Percentiles rank a stretch among this genome's conserved stretches.
These are phyloP conservation scores for Aspergillus campestris DNA, from an alignment of 495 filamentous ascomycete genomes.

Conservation along the genomic window DNA sequence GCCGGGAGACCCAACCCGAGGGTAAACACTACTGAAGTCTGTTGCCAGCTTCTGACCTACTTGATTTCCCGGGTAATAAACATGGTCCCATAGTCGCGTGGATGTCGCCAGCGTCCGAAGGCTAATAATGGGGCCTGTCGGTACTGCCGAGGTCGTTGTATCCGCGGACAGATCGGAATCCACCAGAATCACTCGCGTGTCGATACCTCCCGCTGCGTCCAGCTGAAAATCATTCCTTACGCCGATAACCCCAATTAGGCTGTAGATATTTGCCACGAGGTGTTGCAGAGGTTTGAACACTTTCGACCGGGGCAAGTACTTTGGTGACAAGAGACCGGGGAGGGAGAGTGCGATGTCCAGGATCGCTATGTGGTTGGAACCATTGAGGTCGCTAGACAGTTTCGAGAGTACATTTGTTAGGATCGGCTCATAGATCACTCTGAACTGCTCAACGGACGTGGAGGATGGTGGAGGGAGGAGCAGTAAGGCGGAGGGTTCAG, in stretches of 20 bases:
- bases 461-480: conserved; percentile 41
- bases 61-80: conserved; percentile 59
- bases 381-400: conserved; percentile 20
- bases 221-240: conserved; percentile 53
- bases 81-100: conserved; percentile 55
- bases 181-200: conserved; percentile 67
- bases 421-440: conserved; percentile 31
- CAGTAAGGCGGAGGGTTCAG: conserved; percentile 29
- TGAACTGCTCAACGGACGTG: conserved; percentile 29
- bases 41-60: conserved; percentile 37
- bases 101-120: conserved; percentile 57
- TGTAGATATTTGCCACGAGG: conserved; percentile 70
- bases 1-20: conserved; percentile 11
- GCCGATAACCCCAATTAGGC: conserved; percentile 60
- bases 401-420: conserved; percentile 26
- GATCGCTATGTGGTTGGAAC: conserved; percentile 20
- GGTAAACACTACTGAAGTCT: conserved; percentile 22
- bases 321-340: conserved; percentile 30
- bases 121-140: conserved; percentile 53
- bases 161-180: conserved; percentile 39
- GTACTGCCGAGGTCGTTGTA: conserved; percentile 25
- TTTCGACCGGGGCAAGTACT: conserved; percentile 40
- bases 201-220: conserved; percentile 62
- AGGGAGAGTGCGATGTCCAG: conserved; percentile 40
- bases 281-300: conserved; percentile 56